Base-by-base conservation (phyloP, 345 rosid genomes). In the Lepidium sativum region DNA sequence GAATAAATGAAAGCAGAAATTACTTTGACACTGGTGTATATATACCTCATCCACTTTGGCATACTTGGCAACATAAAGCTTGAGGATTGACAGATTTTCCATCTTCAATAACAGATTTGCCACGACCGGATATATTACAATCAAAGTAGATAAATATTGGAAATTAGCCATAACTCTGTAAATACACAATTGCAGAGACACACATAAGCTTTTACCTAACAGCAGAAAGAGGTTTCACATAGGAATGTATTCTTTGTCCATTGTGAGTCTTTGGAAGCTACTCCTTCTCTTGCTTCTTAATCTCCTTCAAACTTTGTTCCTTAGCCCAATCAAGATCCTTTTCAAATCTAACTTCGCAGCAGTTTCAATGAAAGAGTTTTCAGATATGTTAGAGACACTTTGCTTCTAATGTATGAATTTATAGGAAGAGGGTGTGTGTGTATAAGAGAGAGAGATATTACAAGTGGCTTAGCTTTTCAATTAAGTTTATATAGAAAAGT, bases 21-120 rank as follows among this genome's bases (percentile, higher is more conserved):
- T 23, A 27, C 9, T 1, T 21, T 56, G 0, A n/a, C 20, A 60
- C 0, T 48, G 42, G 25, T 68, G 23, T 20, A 45, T 38, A 16
- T 42, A 9, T 17, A 11, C 97, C 94, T 89, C 84, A 13, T 66
- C 65, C 47, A 74, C 63, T 9, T 9, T 75, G 74, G 9, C 97
- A 85, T 51, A 80, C 68, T 47, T 16, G 82, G 67, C 91, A 86
- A n/a, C 87, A 33, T 35, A 87, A 79, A 79, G 96, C 89, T 11
- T 71, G 73, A 4, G 91, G 97, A 82, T 84, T 82, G 69, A 84
- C 68, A 70, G 73, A 80, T 68, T 77, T 79, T 35, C 83, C 88
- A 65, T 64, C 71, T 21, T 79, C 82, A 23, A 89, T 80, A n/a
- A 60, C 82, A 11, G 53, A 60, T 17, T 78, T 63, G 82, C 97